Percentiles rank a stretch among this genome's conserved stretches.
Conservation (phyloP, 495 filamentous ascomycete species). For the Penicillium coffeae region DNA sequence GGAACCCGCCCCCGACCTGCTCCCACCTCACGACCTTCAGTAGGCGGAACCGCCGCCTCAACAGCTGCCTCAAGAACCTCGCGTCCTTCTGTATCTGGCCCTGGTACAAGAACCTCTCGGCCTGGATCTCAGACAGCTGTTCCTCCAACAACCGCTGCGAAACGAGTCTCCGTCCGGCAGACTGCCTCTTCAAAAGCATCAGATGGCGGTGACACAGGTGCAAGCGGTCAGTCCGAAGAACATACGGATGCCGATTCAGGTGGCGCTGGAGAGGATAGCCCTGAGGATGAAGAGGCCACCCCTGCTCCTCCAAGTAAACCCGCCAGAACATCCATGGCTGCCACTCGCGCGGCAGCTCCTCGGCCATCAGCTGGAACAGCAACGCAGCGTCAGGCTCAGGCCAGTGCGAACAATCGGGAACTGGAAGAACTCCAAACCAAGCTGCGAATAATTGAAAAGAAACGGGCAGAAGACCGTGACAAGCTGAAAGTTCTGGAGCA, state of each 20-base stretch:
- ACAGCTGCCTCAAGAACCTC: constrained; percentile 28
- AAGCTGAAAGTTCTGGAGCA: constrained; percentile 75
- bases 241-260: constrained; percentile 25
- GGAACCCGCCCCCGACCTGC: constrained; percentile 52
- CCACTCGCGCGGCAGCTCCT: constrained; percentile 19
- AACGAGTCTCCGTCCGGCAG: constrained; percentile 39
- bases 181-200: constrained; percentile 23
- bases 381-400: constrained; percentile 29
- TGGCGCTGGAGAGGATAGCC: constrained; percentile 21
- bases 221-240: constrained; percentile 30
- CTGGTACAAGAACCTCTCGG: constrained; percentile 31
- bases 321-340: constrained; percentile 30
- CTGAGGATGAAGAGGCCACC: constrained; percentile 12
- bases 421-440: constrained; percentile 77
- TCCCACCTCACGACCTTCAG: constrained; percentile 55
- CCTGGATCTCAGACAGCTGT: constrained; percentile 27
- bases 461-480: constrained; percentile 81
- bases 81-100: constrained; percentile 38
- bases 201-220: constrained; percentile 25
- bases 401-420: constrained; percentile 55
- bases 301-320: constrained; percentile 16
- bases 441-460: constrained; percentile 74
- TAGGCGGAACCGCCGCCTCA: constrained; percentile 57
- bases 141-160: constrained; percentile 25
- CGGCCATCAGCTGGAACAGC: constrained; percentile 23